Base-by-base conservation (phyloP, 202 grass and related monocot genomes). In the Alloteropsis angusta region DNA sequence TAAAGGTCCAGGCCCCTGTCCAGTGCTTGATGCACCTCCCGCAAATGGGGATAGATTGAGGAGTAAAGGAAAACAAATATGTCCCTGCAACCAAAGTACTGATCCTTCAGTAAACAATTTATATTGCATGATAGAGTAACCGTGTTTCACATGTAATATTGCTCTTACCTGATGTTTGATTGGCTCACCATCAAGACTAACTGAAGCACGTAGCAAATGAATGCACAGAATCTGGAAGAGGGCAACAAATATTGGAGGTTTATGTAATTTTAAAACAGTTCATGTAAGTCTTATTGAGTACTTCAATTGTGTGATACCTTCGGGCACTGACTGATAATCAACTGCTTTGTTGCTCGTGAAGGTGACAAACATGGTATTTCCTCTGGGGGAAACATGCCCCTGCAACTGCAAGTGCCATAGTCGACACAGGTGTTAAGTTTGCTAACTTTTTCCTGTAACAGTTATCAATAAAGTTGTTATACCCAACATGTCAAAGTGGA, bases 11-110 rank as follows among this genome's bases (percentile, higher is more conserved):
- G 62, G 6, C 61, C 72, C 78, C 54, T 80, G 65, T 66, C 42
- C 76, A 42, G 72, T 41, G 52, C 55, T 74, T n/a, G 67, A 81
- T 71, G 85, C 57, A 65, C 69, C 82, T 74, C 83, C 78, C 55
- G 15, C 69, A 55, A 91, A 98, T 47, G 90, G 88, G 73, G 78
- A 89, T 49, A 95, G 78, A 83, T 95, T 82, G 9, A 98, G 85
- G 89, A 90, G 41, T 46, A 93, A 89, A 75, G 96, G 96, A 85
- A 99, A 99, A 57, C 82, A 93, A 87, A 93, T 77, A 74, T 93
- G 87, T 42, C 84, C 90, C 92, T 93, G 85, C 57, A 88, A 66
- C 58, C 64, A 62, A 85, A 83, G 30, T 28, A 78, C 7, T 65
- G 18, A 60, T 72, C 19, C 68, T 57, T 75, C 21, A 55, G 68